Evolutionary conservation across 257 asterid species (phyloP).

Genomic region (Rhazya stricta): DNA sequence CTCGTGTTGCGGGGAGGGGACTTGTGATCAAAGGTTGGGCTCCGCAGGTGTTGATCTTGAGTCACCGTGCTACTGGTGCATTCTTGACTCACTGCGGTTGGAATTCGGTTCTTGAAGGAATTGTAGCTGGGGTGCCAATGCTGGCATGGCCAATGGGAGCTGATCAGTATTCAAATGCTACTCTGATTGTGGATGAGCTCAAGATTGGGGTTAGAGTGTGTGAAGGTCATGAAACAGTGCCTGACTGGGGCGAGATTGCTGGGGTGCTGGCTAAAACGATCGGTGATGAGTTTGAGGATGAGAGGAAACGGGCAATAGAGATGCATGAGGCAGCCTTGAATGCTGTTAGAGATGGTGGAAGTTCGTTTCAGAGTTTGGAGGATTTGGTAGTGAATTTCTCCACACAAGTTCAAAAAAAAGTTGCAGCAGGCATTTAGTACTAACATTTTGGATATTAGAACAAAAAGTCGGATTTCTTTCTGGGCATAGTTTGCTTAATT

Average conservation of each 20-base stretch:
- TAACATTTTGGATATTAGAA: too few relatives aligned
- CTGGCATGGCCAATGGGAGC: conserved; percentile 86
- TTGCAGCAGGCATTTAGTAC: too few relatives aligned
- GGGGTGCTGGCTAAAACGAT: conserved; percentile 23
- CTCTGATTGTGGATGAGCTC: conserved; percentile 52
- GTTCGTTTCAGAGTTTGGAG: conserved; percentile 43
- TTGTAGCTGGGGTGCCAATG: conserved; percentile 57
- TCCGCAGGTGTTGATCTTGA: conserved; percentile 60
- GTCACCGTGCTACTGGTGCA: conserved; percentile 37
- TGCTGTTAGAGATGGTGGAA: conserved; percentile 48
- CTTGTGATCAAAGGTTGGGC: conserved; percentile 69
- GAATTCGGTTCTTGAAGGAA: conserved; percentile 59
- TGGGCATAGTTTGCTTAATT: too few relatives aligned
- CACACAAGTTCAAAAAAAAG: conserved; percentile 9
- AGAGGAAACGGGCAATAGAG: conserved; percentile 17
- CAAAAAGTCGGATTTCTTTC: too few relatives aligned
- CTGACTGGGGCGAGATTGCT: conserved; percentile 33
- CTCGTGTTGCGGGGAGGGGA: conserved; percentile 52
- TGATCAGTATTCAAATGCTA: conserved; percentile 57
- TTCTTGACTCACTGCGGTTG: conserved; percentile 72
- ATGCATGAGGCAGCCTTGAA: conserved; percentile 36
- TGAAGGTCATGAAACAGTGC: conserved; percentile 51
- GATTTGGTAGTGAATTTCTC: conserved; percentile 27
- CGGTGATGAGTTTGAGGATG: conserved; percentile 26
- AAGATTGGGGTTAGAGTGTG: conserved; percentile 51